These are phyloP conservation scores for Beauveria rudraprayagi DNA, from an alignment of 2,329 filamentous ascomycete genomes.

Conservation along the genomic window DNA sequence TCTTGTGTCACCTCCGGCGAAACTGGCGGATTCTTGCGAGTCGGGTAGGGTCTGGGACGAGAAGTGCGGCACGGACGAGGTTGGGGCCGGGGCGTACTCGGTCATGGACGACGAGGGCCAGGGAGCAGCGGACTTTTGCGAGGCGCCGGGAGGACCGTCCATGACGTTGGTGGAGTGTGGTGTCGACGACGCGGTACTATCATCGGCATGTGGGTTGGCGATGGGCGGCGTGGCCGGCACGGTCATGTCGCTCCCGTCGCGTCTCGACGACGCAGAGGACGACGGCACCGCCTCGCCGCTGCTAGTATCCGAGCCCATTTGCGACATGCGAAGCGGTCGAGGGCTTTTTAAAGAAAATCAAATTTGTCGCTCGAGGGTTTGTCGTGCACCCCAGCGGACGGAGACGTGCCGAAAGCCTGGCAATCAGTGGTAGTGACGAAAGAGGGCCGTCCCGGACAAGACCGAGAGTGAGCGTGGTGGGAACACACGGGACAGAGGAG, in stretches of 20 bases:
- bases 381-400: background rate
- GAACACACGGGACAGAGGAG: background rate
- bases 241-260: constrained; percentile 11
- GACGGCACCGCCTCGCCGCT: constrained; percentile 9
- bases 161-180: background rate
- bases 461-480: constrained; percentile 2
- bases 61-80: background rate
- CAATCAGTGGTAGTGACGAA: background rate
- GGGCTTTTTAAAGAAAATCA: too few relatives aligned
- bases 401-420: background rate
- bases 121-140: background rate
- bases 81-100: background rate
- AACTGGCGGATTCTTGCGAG: constrained; percentile 7
- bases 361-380: background rate
- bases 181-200: background rate
- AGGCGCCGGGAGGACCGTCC: background rate
- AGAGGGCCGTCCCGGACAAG: constrained; percentile 4
- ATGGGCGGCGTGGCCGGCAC: constrained; percentile 11
- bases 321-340: constrained; percentile 11
- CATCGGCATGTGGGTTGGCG: constrained; percentile 1
- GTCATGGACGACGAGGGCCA: background rate
- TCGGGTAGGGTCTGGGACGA: constrained; percentile 10
- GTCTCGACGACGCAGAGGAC: constrained; percentile 10
- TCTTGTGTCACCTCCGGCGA: background rate
- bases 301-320: constrained; percentile 2